These are phyloP conservation scores for Sporormia fimetaria DNA, from an alignment of 495 filamentous ascomycete species.

Conservation along the genomic window DNA sequence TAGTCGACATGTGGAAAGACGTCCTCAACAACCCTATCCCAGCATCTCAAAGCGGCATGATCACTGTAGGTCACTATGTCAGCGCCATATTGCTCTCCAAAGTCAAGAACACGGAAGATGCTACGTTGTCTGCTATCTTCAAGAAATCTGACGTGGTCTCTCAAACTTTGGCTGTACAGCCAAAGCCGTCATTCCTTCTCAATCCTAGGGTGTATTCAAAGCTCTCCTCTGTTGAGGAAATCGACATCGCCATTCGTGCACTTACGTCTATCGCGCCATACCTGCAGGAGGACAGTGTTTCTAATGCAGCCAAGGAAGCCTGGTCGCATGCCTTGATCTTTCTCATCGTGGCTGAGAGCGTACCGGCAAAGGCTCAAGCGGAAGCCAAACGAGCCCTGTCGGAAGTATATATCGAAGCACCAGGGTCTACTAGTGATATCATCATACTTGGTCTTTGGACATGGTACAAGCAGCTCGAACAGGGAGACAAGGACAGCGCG, in stretches of 20 bases:
- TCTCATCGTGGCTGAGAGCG: conserved; percentile 48
- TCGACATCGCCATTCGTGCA: conserved; percentile 62
- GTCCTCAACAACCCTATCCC: conserved; percentile 61
- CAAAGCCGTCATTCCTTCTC: conserved; percentile 76
- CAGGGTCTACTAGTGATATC: conserved; percentile 43
- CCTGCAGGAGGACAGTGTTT: conserved; percentile 9
- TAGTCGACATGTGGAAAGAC: conserved; percentile 67
- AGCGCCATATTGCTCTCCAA: conserved; percentile 46
- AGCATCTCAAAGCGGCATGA: conserved; percentile 63
- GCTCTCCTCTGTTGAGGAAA: conserved; percentile 56
- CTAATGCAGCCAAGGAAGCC: conserved; percentile 32
- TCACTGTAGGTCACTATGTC: conserved; percentile 61
- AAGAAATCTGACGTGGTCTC: conserved; percentile 51
- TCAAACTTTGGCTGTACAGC: conserved; percentile 49
- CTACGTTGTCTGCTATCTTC: conserved; percentile 36
- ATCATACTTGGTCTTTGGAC: conserved; percentile 68
- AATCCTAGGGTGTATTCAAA: conserved; percentile 77
- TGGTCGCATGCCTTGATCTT: conserved; percentile 82
- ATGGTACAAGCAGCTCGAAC: conserved; percentile 57
- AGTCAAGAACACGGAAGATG: conserved; percentile 36
- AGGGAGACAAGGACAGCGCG: conserved; percentile 64
- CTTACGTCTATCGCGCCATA: conserved; percentile 49
- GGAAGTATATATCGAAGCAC: conserved; percentile 44
- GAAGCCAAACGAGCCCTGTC: conserved; percentile 48
- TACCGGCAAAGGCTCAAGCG: conserved; percentile 48